Evolutionary conservation across 805 yeast species (phyloP), one percentile per base, ranked within the genome.

Genomic region (Saccharomyces kudriavzevii): DNA sequence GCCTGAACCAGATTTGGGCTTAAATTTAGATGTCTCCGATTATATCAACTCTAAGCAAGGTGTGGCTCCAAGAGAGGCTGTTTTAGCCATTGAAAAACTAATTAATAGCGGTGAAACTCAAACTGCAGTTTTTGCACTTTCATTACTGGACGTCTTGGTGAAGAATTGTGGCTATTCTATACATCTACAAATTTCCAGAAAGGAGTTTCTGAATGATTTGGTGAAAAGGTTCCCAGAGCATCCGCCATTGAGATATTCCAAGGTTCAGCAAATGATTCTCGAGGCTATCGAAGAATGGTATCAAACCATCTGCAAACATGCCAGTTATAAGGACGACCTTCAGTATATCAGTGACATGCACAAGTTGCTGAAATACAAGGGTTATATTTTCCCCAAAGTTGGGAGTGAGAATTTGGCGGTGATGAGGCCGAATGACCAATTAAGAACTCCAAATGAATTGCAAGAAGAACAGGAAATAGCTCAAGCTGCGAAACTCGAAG

Each of bases 141-240:
- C 90, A 1, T 72, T 89, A 40, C 66, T 94, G 56, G 99, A 94
- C 67, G 89, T 89, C 52, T 75, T 94, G 61, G 99, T 94, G 51
- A 94, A 94, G 73, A 94, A 94, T 74, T 94, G 99, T 74, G 99
- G 98, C 4, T 94, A 92, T 69, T 97, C 99, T 6, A 82, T 94
- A 72, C 99, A 94, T 60, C 76, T 94, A 49, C 99, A 94, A 72
- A 89, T 94, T 51, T 87, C 96, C 3, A 80, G 98, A 56, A 91
- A 94, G 70, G 98, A 92, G 68, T 94, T 94, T 62, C 77, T 94
- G 64, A 94, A 94, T 68, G 96, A 89, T 66, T 78, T 94, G 64
- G 99, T 94, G 25, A 87, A 89, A 63, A 74, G 89, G 67, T 94
- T 94, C 73, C 98, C 98, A 1, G 97, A 91, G 66, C 82, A 89